phyloP scores from a whole-genome alignment of 2,329 filamentous ascomycete species.

The Neurospora sp. region DNA sequence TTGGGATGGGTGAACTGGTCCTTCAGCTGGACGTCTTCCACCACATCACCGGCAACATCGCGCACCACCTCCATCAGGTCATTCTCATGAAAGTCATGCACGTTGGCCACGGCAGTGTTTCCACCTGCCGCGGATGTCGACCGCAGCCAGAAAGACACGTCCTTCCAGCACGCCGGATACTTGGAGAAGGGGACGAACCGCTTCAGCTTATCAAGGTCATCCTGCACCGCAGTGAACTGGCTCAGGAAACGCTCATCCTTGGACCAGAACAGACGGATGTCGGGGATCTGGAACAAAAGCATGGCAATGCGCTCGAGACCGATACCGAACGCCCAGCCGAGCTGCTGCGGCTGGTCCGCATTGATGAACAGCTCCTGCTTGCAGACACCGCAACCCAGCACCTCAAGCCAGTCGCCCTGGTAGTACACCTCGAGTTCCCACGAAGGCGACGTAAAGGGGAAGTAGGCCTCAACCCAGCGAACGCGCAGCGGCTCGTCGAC shows the following conservation, averaged over 20 bases:
- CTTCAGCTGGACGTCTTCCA: constrained; percentile 76
- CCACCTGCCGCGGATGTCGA: constrained; percentile 36
- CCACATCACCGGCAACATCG: constrained; percentile 67
- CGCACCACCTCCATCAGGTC: constrained; percentile 95
- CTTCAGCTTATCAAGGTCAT: constrained; percentile 36
- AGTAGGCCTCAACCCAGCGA: constrained; percentile 94
- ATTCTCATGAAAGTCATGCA: constrained; percentile 71
- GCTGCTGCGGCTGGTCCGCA: constrained; percentile 61
- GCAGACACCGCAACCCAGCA: constrained; percentile 85
- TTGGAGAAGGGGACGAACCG: constrained; percentile 85
- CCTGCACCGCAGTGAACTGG: constrained; percentile 63
- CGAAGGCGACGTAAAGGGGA: constrained; percentile 90
- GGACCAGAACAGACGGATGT: constrained; percentile 96
- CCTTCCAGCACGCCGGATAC: constrained; percentile 79
- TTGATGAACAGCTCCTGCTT: constrained; percentile 72
- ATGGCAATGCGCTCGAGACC: constrained; percentile 94
- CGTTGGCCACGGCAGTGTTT: constrained; percentile 27
- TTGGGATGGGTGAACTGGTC: constrained; percentile 87
- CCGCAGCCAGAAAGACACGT: constrained; percentile 86
- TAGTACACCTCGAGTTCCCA: constrained; percentile 97
- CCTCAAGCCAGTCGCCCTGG: constrained; percentile 89
- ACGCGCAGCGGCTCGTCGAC: constrained; percentile 66
- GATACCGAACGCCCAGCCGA: constrained; percentile 94
- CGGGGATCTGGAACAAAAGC: constrained; percentile 91
- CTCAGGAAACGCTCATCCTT: constrained; percentile 71